Conservation (phyloP, 2,329 filamentous ascomycete genomes). For the Didymella pomorum region DNA sequence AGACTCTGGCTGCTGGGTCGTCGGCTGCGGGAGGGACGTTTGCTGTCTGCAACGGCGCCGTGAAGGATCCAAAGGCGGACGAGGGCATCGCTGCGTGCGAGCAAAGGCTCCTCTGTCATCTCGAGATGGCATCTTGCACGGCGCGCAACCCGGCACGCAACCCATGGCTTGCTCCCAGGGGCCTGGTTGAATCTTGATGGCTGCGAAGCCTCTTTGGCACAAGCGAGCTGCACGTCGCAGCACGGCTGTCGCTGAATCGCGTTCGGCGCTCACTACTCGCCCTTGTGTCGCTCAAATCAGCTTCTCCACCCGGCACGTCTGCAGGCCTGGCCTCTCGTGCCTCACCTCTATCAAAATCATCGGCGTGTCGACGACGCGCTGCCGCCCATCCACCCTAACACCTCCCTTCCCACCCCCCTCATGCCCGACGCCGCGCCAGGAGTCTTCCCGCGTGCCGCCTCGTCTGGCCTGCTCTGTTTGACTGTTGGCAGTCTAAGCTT, state of each 20-base stretch:
- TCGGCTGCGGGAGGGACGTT: slow-evolving; percentile 31
- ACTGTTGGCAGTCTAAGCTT: slow-evolving; percentile 5
- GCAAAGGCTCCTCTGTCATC: slow-evolving; percentile 26
- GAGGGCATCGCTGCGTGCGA: slow-evolving; percentile 26
- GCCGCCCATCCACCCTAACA: background rate
- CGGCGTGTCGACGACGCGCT: slow-evolving; percentile 8
- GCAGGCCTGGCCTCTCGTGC: slow-evolving; percentile 9
- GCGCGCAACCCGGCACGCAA: slow-evolving; percentile 28
- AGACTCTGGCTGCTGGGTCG: slow-evolving; percentile 5
- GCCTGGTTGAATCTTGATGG: slow-evolving; percentile 28
- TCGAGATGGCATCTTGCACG: slow-evolving; percentile 28
- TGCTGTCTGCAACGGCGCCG: slow-evolving; percentile 32
- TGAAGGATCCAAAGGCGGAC: slow-evolving; percentile 14
- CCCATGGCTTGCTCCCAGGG: slow-evolving; percentile 37
- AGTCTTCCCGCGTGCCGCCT: slow-evolving; percentile 12
- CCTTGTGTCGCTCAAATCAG: slow-evolving; percentile 29
- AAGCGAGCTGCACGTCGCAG: slow-evolving; percentile 36
- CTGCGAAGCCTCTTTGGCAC: slow-evolving; percentile 24
- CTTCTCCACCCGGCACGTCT: slow-evolving; percentile 2
- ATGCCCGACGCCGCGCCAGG: slow-evolving; percentile 10
- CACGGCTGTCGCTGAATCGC: slow-evolving; percentile 27
- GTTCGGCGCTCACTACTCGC: slow-evolving; percentile 29
- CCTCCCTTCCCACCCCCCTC: slow-evolving; percentile 8
- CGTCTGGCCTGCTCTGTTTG: slow-evolving; percentile 5
- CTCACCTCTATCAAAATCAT: slow-evolving; percentile 13